phyloP scores from a whole-genome alignment of 2,329 filamentous ascomycete species.

The Cladosporium sphaerospermum region DNA sequence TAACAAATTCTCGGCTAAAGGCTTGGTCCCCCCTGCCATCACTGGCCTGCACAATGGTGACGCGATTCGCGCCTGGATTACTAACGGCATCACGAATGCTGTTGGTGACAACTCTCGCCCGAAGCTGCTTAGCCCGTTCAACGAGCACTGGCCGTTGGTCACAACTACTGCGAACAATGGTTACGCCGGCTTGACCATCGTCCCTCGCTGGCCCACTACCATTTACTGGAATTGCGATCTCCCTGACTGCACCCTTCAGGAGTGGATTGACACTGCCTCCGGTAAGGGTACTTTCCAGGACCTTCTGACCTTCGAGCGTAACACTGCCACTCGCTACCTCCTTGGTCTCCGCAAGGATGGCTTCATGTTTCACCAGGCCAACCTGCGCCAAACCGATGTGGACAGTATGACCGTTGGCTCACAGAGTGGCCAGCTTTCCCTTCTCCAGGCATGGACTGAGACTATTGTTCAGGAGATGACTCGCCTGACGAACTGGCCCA shows the following conservation, averaged over 20 bases:
- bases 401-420: slow-evolving; percentile 44
- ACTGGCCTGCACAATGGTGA: slow-evolving; percentile 60
- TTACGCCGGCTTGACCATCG: slow-evolving; percentile 50
- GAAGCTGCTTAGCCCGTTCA: slow-evolving; percentile 46
- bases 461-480: slow-evolving; percentile 48
- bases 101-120: slow-evolving; percentile 59
- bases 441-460: slow-evolving; percentile 54
- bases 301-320: slow-evolving; percentile 46
- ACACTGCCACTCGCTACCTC: slow-evolving; percentile 51
- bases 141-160: slow-evolving; percentile 51
- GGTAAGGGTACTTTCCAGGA: slow-evolving; percentile 48
- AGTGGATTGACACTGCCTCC: slow-evolving; percentile 56
- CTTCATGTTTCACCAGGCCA: slow-evolving; percentile 62
- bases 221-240: slow-evolving; percentile 62
- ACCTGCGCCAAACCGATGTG: slow-evolving; percentile 47
- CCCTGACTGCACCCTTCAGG: slow-evolving; percentile 49
- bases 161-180: slow-evolving; percentile 48
- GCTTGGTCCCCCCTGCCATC: slow-evolving; percentile 58
- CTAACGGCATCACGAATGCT: slow-evolving; percentile 53
- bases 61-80: slow-evolving; percentile 52
- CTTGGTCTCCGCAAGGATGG: slow-evolving; percentile 50
- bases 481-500: slow-evolving; percentile 49
- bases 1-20: slow-evolving; percentile 47
- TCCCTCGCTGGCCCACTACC: slow-evolving; percentile 55
- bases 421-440: slow-evolving; percentile 41